A percentile compares a stretch with the other conserved stretches of the same genome.
phyloP scores from a whole-genome alignment of 257 asterid species.

The Coffea canephora region DNA sequence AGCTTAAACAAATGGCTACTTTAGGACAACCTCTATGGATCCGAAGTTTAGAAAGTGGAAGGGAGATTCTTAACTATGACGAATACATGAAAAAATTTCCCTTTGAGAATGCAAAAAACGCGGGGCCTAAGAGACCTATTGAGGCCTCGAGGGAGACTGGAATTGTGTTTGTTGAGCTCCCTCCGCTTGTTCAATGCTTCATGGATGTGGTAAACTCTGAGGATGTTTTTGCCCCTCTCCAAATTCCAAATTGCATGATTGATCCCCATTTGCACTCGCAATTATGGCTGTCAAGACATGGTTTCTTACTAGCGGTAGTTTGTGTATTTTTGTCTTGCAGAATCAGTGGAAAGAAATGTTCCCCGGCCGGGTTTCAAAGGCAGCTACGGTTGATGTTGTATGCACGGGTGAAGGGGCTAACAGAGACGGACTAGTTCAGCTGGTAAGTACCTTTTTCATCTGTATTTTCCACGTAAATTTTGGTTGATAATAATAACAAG shows the following conservation, averaged over 20 bases:
- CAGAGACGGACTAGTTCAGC: slow-evolving; percentile 65
- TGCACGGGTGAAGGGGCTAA: slow-evolving; percentile 61
- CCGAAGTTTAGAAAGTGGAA: slow-evolving; percentile 69
- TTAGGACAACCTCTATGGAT: slow-evolving; percentile 72
- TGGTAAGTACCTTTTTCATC: slow-evolving; percentile 41
- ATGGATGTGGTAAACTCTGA: slow-evolving; percentile 58
- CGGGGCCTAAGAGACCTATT: slow-evolving; percentile 41
- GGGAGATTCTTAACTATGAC: slow-evolving; percentile 84
- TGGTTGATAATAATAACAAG: background rate
- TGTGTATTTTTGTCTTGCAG: slow-evolving; percentile 30
- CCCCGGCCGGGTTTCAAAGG: slow-evolving; percentile 69
- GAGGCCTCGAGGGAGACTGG: slow-evolving; percentile 84
- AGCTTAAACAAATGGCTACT: slow-evolving; percentile 64
- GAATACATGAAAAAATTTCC: slow-evolving; percentile 57
- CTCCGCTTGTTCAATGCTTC: slow-evolving; percentile 65
- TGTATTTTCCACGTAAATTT: background rate
- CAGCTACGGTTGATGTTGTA: slow-evolving; percentile 62
- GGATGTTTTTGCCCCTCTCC: background rate
- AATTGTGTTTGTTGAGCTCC: slow-evolving; percentile 51
- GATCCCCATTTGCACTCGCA: no score
- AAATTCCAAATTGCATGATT: no score
- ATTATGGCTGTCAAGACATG: background rate
- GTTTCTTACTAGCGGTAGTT: background rate
- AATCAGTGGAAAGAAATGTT: slow-evolving; percentile 82
- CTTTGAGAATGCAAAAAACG: slow-evolving; percentile 12